These are phyloP conservation scores for Psilocybe azurescens DNA, from an alignment of 768 basidiomycete species.

Conservation along the genomic window DNA sequence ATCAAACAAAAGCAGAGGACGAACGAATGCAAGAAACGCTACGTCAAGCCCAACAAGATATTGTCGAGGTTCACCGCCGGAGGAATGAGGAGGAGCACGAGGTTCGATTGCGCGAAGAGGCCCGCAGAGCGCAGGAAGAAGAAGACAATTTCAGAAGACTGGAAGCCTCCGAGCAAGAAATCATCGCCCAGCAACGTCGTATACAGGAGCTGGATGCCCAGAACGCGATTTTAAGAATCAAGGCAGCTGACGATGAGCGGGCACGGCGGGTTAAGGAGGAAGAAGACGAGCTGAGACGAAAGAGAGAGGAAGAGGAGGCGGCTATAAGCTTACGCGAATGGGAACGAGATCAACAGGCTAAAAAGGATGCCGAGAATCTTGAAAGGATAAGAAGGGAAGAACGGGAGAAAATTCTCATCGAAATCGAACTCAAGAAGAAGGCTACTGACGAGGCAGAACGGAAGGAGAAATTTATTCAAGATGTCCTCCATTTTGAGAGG, in stretches of 20 bases:
- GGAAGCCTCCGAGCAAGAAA: not conserved
- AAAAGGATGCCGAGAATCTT: not conserved
- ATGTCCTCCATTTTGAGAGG: too few relatives aligned
- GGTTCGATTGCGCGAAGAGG: not conserved
- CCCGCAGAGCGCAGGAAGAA: not conserved
- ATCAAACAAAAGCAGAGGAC: constrained; percentile 11
- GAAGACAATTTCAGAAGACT: not conserved
- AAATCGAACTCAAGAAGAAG: too few relatives aligned
- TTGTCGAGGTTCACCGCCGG: not conserved
- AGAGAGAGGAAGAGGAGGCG: not conserved
- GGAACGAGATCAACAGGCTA: not conserved
- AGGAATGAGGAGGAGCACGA: not conserved
- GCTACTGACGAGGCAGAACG: too few relatives aligned
- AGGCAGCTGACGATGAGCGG: constrained; percentile 1
- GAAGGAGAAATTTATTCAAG: too few relatives aligned
- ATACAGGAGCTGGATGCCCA: not conserved
- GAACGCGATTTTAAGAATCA: not conserved
- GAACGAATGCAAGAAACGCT: not conserved
- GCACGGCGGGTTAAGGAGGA: not conserved
- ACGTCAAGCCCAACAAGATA: not conserved
- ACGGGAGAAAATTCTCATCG: not conserved
- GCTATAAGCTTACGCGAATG: not conserved
- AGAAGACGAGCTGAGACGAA: not conserved
- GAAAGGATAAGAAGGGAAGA: not conserved
- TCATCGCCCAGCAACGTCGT: not conserved